These are phyloP conservation scores for Ceratobasidium sp. DNA, from an alignment of 1,284 basidiomycete species.

Conservation along the genomic window DNA sequence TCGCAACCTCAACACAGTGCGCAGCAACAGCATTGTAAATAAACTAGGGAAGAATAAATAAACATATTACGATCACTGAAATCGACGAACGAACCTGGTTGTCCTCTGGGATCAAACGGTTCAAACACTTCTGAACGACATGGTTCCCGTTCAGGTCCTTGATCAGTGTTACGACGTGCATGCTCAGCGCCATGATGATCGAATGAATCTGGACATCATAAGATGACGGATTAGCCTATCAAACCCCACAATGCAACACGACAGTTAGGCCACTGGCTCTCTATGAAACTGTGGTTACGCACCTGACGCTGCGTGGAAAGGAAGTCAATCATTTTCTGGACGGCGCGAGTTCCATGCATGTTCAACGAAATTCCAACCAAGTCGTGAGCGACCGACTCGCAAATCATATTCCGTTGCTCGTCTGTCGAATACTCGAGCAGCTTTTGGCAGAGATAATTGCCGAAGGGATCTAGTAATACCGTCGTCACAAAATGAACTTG, in stretches of 20 bases:
- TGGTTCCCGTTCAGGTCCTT: constrained; percentile 99
- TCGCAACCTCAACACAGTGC: constrained; percentile 99
- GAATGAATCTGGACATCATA: constrained; percentile 94
- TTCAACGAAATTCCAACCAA: constrained; percentile 98
- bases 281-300: constrained; percentile 57
- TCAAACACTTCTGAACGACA: constrained; percentile 99
- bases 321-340: constrained; percentile 99
- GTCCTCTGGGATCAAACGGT: constrained; percentile 96
- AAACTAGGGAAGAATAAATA: constrained; percentile 71
- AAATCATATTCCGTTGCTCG: constrained; percentile 96
- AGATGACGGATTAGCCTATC: constrained; percentile 42
- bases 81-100: constrained; percentile 76
- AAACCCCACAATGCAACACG: constrained; percentile 9
- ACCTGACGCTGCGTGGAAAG: constrained; percentile 93
- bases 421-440: constrained; percentile 97
- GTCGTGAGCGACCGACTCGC: constrained; percentile 97
- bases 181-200: constrained; percentile 94
- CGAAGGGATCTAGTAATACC: constrained; percentile 84
- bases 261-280: constrained; percentile 26
- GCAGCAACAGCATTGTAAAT: constrained; percentile 99
- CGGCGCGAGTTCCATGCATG: constrained; percentile 99
- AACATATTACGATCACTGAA: too few species aligned
- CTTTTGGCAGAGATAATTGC: constrained; percentile 99
- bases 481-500: not conserved
- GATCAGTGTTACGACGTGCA: constrained; percentile 99